phyloP scores from a whole-genome alignment of 1,284 basidiomycete species.

The Leccinum subrobustum region DNA sequence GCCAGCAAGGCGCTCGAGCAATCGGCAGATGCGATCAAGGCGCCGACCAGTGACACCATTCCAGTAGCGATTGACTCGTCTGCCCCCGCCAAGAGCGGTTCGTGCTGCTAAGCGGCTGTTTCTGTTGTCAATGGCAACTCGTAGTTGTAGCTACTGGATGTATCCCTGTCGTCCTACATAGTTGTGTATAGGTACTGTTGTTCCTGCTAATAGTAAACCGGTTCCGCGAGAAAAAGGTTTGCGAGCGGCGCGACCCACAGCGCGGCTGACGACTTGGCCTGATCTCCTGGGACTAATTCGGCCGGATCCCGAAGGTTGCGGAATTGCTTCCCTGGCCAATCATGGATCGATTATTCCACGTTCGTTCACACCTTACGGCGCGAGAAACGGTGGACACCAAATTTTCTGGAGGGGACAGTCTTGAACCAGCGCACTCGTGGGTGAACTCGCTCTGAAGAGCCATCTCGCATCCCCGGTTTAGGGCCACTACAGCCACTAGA shows the following conservation, averaged over 20 bases:
- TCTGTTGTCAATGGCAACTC: conserved; percentile 7
- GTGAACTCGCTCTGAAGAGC: conserved; percentile 59
- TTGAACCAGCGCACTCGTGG: conserved; percentile 83
- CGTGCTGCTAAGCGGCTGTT: conserved; percentile 41
- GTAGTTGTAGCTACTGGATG: conserved; percentile 3
- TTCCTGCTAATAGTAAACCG: conserved; percentile 22
- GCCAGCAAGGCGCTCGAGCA: conserved; percentile 88
- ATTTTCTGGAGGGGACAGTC: conserved; percentile 88
- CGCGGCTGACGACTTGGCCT: conserved; percentile 81
- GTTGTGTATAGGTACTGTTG: conserved; percentile 22
- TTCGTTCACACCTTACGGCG: conserved; percentile 56
- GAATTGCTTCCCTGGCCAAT: conserved; percentile 87
- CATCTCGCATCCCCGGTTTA: conserved; percentile 73
- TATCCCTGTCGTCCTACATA: conserved; percentile 4
- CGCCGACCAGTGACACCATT: conserved; percentile 71
- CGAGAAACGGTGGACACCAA: conserved; percentile 72
- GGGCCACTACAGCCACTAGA: conserved; percentile 77
- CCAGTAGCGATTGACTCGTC: conserved; percentile 60
- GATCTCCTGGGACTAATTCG: conserved; percentile 89
- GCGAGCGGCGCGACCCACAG: conserved; percentile 66
- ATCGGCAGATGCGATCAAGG: conserved; percentile 69
- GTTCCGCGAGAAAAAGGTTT: conserved; percentile 58
- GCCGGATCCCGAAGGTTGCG: conserved; percentile 77
- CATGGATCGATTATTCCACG: conserved; percentile 80
- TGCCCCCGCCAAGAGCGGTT: conserved; percentile 34